A percentile compares a stretch with the other conserved stretches of the same genome.
These are phyloP conservation scores for Nothopassalora personata DNA, from an alignment of 2,329 filamentous ascomycete genomes.

Conservation along the genomic window DNA sequence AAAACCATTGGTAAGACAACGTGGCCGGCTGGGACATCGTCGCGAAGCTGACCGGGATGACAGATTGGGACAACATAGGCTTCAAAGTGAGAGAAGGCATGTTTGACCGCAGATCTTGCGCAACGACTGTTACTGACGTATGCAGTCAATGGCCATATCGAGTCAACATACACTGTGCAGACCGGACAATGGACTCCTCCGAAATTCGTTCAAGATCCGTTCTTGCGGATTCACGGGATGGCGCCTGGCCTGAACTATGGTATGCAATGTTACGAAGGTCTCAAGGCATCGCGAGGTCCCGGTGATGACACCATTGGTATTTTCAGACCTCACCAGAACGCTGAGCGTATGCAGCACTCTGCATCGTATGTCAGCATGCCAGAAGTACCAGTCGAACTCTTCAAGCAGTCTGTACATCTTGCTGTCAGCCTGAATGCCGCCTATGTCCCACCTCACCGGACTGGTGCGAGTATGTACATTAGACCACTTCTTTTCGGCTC, in stretches of 20 bases:
- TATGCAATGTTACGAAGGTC: constrained; percentile 95
- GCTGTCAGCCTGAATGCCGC: constrained; percentile 85
- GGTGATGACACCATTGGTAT: constrained; percentile 66
- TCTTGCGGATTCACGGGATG: constrained; percentile 88
- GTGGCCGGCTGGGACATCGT: constrained; percentile 6
- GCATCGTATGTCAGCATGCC: constrained; percentile 80
- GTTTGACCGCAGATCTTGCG: constrained; percentile 13
- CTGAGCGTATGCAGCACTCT: constrained; percentile 75
- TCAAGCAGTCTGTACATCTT: constrained; percentile 68
- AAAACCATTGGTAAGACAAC: constrained; percentile 59
- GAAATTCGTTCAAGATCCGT: constrained; percentile 75
- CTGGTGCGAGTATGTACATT: constrained; percentile 87
- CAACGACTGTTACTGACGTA: not conserved
- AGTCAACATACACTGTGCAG: constrained; percentile 72
- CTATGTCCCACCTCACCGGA: constrained; percentile 83
- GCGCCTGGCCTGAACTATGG: constrained; percentile 93
- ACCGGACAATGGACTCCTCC: constrained; percentile 74
- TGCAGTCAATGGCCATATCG: constrained; percentile 89
- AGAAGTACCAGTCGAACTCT: constrained; percentile 67
- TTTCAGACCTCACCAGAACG: constrained; percentile 85
- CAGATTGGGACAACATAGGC: constrained; percentile 87
- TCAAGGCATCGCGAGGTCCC: constrained; percentile 87
- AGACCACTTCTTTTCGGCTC: constrained; percentile 84
- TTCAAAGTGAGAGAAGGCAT: constrained; percentile 86
- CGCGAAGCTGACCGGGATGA: constrained; percentile 9